Base-by-base conservation (phyloP, 139 green algal species). In the Nannochloris sp. region DNA sequence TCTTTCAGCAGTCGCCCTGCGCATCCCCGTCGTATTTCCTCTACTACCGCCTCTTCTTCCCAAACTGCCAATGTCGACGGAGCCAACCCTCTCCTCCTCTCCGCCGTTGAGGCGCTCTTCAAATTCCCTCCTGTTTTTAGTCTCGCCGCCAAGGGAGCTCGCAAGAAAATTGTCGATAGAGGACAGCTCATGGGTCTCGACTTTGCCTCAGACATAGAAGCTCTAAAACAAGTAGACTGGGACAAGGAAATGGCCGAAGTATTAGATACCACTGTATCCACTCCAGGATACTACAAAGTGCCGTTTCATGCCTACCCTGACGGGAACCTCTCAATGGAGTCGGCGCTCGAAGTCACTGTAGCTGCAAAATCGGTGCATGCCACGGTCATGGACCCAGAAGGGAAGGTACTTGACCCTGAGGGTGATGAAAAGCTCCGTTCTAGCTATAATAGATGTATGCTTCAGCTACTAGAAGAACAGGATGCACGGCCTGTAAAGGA, bases 291-390 rank as follows among this genome's bases (percentile, higher is more conserved):
- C 74, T 93, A 90, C 71, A 79, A 59, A 0, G 54, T 76, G 64
- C 76, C 83, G 23, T 93, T 93, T 67, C 87, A 93, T 66, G 85
- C 83, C 0, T 92, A 93, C 34, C 10, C 35, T 3, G 30, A 71
- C 5, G 77, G 86, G 48, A 92, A 93, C 67, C 64, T 93, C 51
- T 87, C 64, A 57, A 79, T 58, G 77, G 78, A 85, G 4, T 81
- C 85, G 3, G 87, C 87, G 0, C 56, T 89, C 45, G 78, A 92
- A 80, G 74, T 86, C 15, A 79, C 67, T 12, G 57, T 84, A 55
- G 81, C 81, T 2, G 70, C 83, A 4, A 57, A 75, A 51, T 74
- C 59, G 6, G 87, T 93, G 46, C 87, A 93, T 63, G 73, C 76
- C 4, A 56, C 60, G 2, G 83, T 92, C 1, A 86, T 88, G 73